These are phyloP conservation scores for Nematocida ironsii DNA, from an alignment of 371 early-diverging fungal species.

Conservation along the genomic window DNA sequence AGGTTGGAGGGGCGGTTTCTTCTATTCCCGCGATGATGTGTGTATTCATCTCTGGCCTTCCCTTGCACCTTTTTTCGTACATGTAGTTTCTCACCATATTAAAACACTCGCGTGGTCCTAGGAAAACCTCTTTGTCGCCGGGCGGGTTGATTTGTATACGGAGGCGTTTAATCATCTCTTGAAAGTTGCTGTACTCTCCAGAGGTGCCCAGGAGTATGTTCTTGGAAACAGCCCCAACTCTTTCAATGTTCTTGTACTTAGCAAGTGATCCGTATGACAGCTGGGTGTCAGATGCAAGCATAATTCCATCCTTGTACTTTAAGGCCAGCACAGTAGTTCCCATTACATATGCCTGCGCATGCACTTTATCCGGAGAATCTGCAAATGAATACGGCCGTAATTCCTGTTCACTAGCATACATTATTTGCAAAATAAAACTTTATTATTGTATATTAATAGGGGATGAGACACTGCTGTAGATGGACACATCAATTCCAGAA, in stretches of 20 bases:
- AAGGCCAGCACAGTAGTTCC: conserved; percentile 57
- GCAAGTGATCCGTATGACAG: conserved; percentile 54
- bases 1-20: background rate
- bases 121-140: conserved; percentile 43
- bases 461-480: background rate
- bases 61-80: conserved; percentile 84
- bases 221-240: conserved; percentile 18
- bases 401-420: conserved; percentile 19
- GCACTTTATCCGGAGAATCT: background rate
- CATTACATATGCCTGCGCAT: conserved; percentile 21
- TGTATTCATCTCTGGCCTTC: conserved; percentile 90
- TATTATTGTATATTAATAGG: conserved; percentile 12
- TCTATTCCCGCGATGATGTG: conserved; percentile 83
- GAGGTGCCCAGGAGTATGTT: conserved; percentile 38
- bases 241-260: conserved; percentile 56
- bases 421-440: conserved; percentile 48
- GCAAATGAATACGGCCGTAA: conserved; percentile 16
- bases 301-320: conserved; percentile 51
- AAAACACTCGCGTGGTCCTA: conserved; percentile 62
- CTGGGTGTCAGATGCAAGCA: conserved; percentile 58
- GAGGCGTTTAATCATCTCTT: conserved; percentile 43
- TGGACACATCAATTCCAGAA: conserved; percentile 31
- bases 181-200: conserved; percentile 61
- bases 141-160: conserved; percentile 41
- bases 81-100: conserved; percentile 73